Evolutionary conservation across 2,329 filamentous ascomycete species (phyloP).

Genomic region (Zasmidium angulare): DNA sequence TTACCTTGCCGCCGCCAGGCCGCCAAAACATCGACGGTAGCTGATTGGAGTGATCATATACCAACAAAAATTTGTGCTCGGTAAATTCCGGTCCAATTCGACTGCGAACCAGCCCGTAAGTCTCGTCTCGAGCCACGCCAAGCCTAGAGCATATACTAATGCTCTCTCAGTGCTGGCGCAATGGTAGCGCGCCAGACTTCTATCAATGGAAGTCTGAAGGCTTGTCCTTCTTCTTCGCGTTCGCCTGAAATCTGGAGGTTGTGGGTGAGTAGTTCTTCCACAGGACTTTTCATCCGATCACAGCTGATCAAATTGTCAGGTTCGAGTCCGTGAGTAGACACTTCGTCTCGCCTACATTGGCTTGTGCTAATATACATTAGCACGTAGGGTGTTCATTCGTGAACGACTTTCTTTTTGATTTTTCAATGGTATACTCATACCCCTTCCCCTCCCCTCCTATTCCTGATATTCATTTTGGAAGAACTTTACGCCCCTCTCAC

Average conservation of each 20-base stretch:
- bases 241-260: constrained; percentile 24
- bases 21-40: no score
- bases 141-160: neutral
- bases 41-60: neutral
- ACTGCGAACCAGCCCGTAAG: neutral
- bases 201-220: constrained; percentile 19
- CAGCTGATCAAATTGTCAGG: no score
- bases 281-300: no score
- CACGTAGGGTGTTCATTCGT: constrained; percentile 21
- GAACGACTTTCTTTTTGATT: neutral
- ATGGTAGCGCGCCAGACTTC: constrained; percentile 41
- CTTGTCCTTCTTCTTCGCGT: neutral
- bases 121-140: neutral
- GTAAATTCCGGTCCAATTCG: neutral
- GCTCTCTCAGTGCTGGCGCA: constrained; percentile 30
- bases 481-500: no score
- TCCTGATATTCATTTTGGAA: no score
- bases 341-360: neutral
- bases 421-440: neutral
- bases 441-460: neutral
- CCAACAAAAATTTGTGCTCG: neutral
- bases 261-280: constrained; percentile 9
- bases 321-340: constrained; percentile 24
- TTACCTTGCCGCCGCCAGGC: no score
- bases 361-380: neutral